Evolutionary conservation across 2,329 filamentous ascomycete genomes (phyloP).

Genomic region (Fusarium annulatum): DNA sequence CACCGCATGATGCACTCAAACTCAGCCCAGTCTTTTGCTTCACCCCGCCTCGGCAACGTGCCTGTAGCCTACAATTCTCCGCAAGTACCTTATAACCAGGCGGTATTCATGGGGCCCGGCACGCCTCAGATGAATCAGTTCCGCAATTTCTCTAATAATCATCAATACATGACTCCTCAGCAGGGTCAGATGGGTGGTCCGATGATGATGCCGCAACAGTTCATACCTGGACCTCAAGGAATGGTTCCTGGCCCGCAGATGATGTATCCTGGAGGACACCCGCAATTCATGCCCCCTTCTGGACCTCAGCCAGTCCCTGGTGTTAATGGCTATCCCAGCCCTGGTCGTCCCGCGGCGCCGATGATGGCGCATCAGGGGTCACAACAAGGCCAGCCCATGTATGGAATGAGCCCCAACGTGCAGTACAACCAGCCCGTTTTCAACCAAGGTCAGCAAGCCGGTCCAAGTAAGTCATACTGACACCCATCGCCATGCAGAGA

Average conservation of each 20-base stretch:
- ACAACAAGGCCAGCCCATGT: constrained; percentile 85
- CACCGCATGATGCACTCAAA: constrained; percentile 90
- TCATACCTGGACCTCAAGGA: constrained; percentile 77
- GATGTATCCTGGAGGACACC: constrained; percentile 79
- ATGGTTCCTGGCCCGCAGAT: constrained; percentile 79
- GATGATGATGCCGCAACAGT: constrained; percentile 87
- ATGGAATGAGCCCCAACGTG: constrained; percentile 79
- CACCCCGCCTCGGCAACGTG: constrained; percentile 79
- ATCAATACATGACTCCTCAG: constrained; percentile 78
- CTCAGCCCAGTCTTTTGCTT: constrained; percentile 85
- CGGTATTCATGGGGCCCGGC: constrained; percentile 76
- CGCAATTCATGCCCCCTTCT: constrained; percentile 71
- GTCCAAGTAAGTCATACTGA: constrained; percentile 73
- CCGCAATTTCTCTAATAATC: constrained; percentile 76
- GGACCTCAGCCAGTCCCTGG: constrained; percentile 71
- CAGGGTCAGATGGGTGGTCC: constrained; percentile 76
- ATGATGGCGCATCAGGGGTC: constrained; percentile 97
- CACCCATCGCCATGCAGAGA: constrained; percentile 8
- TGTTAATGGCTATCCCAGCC: constrained; percentile 86
- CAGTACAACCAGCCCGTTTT: constrained; percentile 82
- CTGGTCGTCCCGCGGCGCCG: constrained; percentile 79
- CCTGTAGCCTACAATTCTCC: constrained; percentile 78
- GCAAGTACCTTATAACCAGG: constrained; percentile 77
- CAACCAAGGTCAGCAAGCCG: constrained; percentile 72
- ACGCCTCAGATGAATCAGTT: constrained; percentile 77